Evolutionary conservation across 306 rosid species (phyloP).

Genomic region (Pachyrhizus erosus): DNA sequence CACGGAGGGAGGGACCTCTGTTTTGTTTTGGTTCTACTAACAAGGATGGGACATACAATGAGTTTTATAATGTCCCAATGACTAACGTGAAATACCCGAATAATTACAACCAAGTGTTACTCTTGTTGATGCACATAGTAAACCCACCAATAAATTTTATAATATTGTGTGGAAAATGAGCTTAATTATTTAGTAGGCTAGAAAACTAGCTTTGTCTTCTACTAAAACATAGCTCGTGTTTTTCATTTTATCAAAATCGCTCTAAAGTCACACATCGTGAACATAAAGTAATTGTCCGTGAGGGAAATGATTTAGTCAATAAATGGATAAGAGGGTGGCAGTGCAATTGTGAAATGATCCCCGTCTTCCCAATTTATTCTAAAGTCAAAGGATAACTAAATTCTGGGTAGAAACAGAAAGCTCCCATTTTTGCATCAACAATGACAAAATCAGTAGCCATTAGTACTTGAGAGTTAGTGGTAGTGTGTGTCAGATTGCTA

Average conservation of each 20-base stretch:
- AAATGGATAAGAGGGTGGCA: neutral
- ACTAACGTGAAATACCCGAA: neutral
- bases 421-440: no score
- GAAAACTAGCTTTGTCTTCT: neutral
- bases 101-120: constrained; percentile 3
- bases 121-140: neutral
- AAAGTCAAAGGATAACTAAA: no score
- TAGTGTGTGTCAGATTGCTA: no score
- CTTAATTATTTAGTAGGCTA: neutral
- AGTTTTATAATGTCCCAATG: neutral
- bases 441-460: no score
- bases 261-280: neutral
- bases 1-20: no score
- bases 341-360: neutral
- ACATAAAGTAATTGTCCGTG: neutral
- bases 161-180: constrained; percentile 9
- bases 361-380: neutral
- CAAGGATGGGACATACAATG: neutral
- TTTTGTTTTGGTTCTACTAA: constrained; percentile 26
- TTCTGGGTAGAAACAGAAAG: no score
- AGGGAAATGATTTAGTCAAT: neutral
- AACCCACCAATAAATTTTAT: neutral
- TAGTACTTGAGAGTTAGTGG: no score
- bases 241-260: neutral
- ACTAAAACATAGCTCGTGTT: neutral